Evolutionary conservation across 148 eudicot species (phyloP).

Genomic region (Diospyros lotus): DNA sequence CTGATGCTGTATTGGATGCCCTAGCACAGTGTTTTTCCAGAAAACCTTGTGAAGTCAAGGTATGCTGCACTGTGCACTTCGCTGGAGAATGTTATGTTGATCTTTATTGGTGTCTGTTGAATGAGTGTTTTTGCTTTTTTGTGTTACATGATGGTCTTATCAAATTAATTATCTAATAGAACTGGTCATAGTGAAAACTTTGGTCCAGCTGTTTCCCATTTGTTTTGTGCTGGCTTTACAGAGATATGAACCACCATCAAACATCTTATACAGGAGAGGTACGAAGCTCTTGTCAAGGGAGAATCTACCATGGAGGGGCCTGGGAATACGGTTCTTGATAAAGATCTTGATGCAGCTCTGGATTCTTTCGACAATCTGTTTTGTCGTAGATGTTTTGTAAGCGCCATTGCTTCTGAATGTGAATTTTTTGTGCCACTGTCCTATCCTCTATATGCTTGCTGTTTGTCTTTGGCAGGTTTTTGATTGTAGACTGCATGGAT

Average conservation of each 20-base stretch:
- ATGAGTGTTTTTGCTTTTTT: slow-evolving; percentile 10
- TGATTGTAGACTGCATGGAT: slow-evolving; percentile 96
- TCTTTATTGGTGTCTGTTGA: neutral
- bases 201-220: slow-evolving; percentile 88
- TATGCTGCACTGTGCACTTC: slow-evolving; percentile 22
- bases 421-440: slow-evolving; percentile 1
- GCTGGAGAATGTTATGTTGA: neutral
- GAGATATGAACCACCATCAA: slow-evolving; percentile 83
- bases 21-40: slow-evolving; percentile 72
- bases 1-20: slow-evolving; percentile 65
- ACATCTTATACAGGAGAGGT: slow-evolving; percentile 99
- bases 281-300: slow-evolving; percentile 58
- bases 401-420: slow-evolving; percentile 12
- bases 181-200: slow-evolving; percentile 61
- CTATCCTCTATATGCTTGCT: slow-evolving; percentile 12
- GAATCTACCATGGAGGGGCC: slow-evolving; percentile 32
- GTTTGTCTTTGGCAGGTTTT: slow-evolving; percentile 64
- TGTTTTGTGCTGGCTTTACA: slow-evolving; percentile 68
- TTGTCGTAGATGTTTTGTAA: slow-evolving; percentile 96
- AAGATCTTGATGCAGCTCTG: slow-evolving; percentile 90
- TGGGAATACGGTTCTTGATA: slow-evolving; percentile 60
- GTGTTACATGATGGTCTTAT: slow-evolving; percentile 3
- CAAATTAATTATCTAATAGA: slow-evolving; percentile 21
- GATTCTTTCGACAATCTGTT: slow-evolving; percentile 96
- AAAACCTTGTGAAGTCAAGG: slow-evolving; percentile 83